Base-by-base conservation (phyloP, 1,139 yeast species). In the Taphrina communis region DNA sequence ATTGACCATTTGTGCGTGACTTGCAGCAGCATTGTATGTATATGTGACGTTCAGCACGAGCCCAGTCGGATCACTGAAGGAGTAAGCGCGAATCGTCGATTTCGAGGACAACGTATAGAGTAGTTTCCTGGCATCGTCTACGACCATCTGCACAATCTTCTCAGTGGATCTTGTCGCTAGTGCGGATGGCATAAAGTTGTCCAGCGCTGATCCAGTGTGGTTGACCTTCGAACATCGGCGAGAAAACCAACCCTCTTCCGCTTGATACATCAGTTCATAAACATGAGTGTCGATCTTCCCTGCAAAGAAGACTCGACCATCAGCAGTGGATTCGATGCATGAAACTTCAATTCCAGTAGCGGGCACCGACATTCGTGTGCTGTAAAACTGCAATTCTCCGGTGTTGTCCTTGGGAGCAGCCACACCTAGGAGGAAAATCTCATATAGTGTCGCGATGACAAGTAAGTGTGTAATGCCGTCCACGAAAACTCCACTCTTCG, bases 221-320 rank as follows among this genome's bases (percentile, higher is more conserved):
- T 97, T 90, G 42, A 88, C 85, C 77, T 91, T 92, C 73, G 86
- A 87, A 76, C 97, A 90, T 74, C 87, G 88, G 75, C 90, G 89
- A 72, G 88, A 86, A 76, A 91, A 91, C 89, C 97, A 94, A 65
- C 91, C 88, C 60, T 93, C 94, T 48, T 89, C 86, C 72, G 88
- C 89, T n/a, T 93, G 85, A 76, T 95, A 95, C 71, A 86, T 88
- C 70, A 94, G 81, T 76, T 91, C 92, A 97, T 97, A 94, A 62
- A 95, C 82, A 74, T 93, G 87, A 58, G 84, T 80, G 1, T 94
- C 96, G 73, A 90, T 92, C 21, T 88, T 84, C 82, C 97, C 96
- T 21, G 89, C 83, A 77, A 95, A 90, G 76, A 89, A 91, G 7
- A 95, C 85, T 69, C 95, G 93, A 63, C 92, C 89, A 0, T 94